Base-by-base conservation (phyloP, 2,329 filamentous ascomycete species). In the Aulographum hederae region DNA sequence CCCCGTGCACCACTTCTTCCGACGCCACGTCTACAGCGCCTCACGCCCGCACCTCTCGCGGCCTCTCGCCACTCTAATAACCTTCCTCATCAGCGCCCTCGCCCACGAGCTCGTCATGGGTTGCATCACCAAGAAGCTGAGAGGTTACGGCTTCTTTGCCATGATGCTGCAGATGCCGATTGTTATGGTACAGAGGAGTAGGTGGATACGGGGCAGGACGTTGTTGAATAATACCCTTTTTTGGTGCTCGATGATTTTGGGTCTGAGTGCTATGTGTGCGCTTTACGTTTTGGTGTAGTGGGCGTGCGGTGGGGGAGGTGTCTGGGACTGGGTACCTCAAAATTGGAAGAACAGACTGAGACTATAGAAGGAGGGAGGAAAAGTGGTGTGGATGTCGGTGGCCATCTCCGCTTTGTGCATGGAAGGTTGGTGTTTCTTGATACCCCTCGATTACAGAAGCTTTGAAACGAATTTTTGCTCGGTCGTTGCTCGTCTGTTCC, bases 151-250 rank as follows among this genome's bases (percentile, higher is more conserved):
- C 6, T 92, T 94, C 49, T 47, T 91, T 14, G 78, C 81, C 38
- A 89, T 94, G 73, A 95, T 98, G 89, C 58, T 91, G 38, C 89
- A 98, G 61, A 67, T 95, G 42, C 89, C 89, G 1, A 89, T 95
- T 41, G 79, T 95, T n/a, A 71, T 85, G 52, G 59, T 95, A 18
- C 89, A 95, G 60, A 69, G 80, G 38, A 84, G 78, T 4, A 69
- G 63, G 37, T 81, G 72, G 60, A 71, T 95, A 23, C 68, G 73
- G 33, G 73, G 74, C 14, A 69, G 71, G 42, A 73, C 73, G 48
- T 75, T 85, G 18, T 59, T 93, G 35, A 94, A 94, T 47, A 91
- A 91, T 43, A 72, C 84, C 16, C 75, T 79, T 38, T 93, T 93
- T 49, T 93, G 85, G 85, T 75, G 71, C 46, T 84, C 76, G 16